Evolutionary conservation across 2,329 filamentous ascomycete species (phyloP).

Genomic region (Exophiala alcalophila): DNA sequence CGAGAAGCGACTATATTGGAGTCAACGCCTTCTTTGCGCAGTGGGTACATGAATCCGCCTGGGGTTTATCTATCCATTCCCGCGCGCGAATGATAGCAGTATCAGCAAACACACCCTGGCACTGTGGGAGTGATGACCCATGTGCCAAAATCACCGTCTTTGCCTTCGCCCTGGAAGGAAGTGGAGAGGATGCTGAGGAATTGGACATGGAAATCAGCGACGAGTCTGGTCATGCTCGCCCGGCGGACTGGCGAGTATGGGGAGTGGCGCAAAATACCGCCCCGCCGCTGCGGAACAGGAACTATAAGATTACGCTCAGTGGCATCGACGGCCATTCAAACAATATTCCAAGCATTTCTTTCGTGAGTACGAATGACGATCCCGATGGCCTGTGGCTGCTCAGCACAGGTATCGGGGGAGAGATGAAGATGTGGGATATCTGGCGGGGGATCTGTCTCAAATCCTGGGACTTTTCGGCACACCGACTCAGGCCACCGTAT

Average conservation of each 20-base stretch:
- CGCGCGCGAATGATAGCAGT: slow-evolving; percentile 82
- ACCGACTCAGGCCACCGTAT: slow-evolving; percentile 9
- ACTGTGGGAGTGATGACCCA: slow-evolving; percentile 21
- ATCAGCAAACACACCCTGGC: slow-evolving; percentile 63
- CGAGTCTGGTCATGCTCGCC: slow-evolving; percentile 5
- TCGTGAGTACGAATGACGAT: slow-evolving; percentile 58
- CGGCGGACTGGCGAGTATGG: slow-evolving; percentile 28
- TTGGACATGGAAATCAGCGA: slow-evolving; percentile 16
- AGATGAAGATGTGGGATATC: slow-evolving; percentile 49
- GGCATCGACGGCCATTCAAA: slow-evolving; percentile 38
- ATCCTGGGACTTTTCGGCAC: slow-evolving; percentile 30
- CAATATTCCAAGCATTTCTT: slow-evolving; percentile 59
- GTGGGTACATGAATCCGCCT: slow-evolving; percentile 75
- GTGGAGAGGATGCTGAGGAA: slow-evolving; percentile 20
- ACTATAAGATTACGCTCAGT: slow-evolving; percentile 42
- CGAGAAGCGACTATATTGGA: slow-evolving; percentile 35
- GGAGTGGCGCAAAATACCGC: background rate
- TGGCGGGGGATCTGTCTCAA: slow-evolving; percentile 40
- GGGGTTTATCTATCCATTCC: slow-evolving; percentile 82
- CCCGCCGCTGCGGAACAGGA: slow-evolving; percentile 38
- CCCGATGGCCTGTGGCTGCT: slow-evolving; percentile 55
- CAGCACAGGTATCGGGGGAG: slow-evolving; percentile 56
- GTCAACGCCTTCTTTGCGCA: slow-evolving; percentile 64
- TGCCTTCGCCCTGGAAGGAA: slow-evolving; percentile 40
- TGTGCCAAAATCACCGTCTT: slow-evolving; percentile 31